Percentiles rank a stretch among this genome's conserved stretches.
phyloP scores from a whole-genome alignment of 306 rosid species.

The Alnus rubra region DNA sequence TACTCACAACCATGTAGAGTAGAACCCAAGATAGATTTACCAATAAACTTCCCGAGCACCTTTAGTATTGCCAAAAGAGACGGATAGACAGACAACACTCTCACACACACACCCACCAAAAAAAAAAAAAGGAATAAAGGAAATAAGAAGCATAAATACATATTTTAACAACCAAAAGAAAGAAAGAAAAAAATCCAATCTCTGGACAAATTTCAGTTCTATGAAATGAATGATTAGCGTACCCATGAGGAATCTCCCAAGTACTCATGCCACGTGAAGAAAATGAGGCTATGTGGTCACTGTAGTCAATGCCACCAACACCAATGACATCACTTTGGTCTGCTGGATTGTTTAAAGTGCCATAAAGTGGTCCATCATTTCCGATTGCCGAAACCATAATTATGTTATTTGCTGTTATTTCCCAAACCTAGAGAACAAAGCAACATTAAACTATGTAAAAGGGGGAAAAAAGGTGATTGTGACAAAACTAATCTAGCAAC shows the following conservation, averaged over 20 bases:
- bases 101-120: neutral
- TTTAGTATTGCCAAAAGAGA: neutral
- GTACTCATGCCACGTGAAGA: slow-evolving; percentile 99
- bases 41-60: neutral
- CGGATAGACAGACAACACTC: neutral
- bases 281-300: slow-evolving; percentile 98
- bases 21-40: neutral
- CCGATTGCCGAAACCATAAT: slow-evolving; percentile 99
- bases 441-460: slow-evolving; percentile 29
- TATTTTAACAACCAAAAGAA: neutral
- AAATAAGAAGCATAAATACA: neutral
- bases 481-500: neutral
- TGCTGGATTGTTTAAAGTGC: slow-evolving; percentile 96
- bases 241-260: slow-evolving; percentile 99
- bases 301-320: slow-evolving; percentile 97
- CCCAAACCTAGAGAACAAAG: slow-evolving; percentile 81
- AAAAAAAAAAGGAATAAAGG: neutral
- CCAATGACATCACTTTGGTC: slow-evolving; percentile 97
- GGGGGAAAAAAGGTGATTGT: neutral
- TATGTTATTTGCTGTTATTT: slow-evolving; percentile 91
- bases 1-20: neutral
- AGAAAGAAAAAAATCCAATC: neutral
- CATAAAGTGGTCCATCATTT: slow-evolving; percentile 97
- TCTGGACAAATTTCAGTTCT: neutral
- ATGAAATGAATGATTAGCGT: slow-evolving; percentile 12